phyloP scores from a whole-genome alignment of 371 early-diverging fungal species.

The Fennellomyces sp. region DNA sequence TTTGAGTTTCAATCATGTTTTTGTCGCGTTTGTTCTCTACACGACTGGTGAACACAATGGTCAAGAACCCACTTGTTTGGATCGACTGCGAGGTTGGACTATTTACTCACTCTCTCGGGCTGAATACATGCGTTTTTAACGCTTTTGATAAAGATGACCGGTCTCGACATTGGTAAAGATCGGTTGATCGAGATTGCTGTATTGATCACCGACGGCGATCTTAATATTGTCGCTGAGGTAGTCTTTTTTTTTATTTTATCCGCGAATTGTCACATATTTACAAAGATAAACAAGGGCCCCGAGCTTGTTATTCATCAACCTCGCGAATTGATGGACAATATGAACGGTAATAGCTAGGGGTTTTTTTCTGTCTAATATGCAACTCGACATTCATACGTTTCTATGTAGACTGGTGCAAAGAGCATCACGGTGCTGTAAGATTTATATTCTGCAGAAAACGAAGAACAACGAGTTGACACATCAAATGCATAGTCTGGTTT shows the following conservation, averaged over 20 bases:
- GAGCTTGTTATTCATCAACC: slow-evolving; percentile 84
- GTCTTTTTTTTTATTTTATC: not conserved
- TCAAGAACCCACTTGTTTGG: slow-evolving; percentile 79
- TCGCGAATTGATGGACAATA: slow-evolving; percentile 77
- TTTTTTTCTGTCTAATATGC: too few species aligned
- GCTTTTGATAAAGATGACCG: slow-evolving; percentile 56
- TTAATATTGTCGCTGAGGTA: slow-evolving; percentile 83
- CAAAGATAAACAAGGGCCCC: slow-evolving; percentile 66
- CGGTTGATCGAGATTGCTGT: slow-evolving; percentile 89
- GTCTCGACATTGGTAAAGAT: slow-evolving; percentile 66
- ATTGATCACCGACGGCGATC: slow-evolving; percentile 83
- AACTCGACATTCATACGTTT: not conserved
- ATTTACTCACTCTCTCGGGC: not conserved
- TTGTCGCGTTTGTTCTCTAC: not conserved
- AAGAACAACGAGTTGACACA: not conserved
- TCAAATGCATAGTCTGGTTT: slow-evolving; percentile 70
- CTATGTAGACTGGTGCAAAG: slow-evolving; percentile 79
- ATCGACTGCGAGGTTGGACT: slow-evolving; percentile 82
- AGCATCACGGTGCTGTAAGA: slow-evolving; percentile 80
- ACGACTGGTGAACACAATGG: slow-evolving; percentile 25
- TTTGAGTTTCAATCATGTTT: not conserved
- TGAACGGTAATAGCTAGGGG: slow-evolving; percentile 59
- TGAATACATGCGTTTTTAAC: not conserved
- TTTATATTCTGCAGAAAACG: not conserved
- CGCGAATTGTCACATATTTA: not conserved